Base-by-base conservation (phyloP, 2,329 filamentous ascomycete genomes). In the Coniochaeta prunicola region DNA sequence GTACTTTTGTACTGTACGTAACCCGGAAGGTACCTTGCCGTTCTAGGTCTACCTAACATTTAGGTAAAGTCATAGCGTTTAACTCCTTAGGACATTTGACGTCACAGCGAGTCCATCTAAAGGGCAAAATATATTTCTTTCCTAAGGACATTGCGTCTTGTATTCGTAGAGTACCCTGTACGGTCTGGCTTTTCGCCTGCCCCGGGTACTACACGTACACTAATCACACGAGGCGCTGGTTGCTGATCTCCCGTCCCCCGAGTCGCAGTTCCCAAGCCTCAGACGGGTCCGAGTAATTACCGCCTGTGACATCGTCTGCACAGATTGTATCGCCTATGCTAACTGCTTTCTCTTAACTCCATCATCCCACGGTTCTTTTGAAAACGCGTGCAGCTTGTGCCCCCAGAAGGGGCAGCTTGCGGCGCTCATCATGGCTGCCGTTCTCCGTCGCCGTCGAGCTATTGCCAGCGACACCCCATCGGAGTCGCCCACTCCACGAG, bases 401-500 rank as follows among this genome's bases (percentile, higher is more conserved):
- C 30, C 53, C 53, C 33, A 40, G 12, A 33, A 6, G 34, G 54
- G 36, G 54, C 33, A 26, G n/a, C 8, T 13, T 26, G 12, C 31
- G 45, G 59, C 59, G 59, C 61, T 24, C 59, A 42, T 3, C 38
- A 70, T 70, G 68, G 65, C 64, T 28, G 66, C 59, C 34, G 65
- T 64, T 12, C 62, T 70, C 19, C 68, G 68, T 33, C 67, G 68
- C 30, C 66, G 68, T 26, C 30, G 53, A 21, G 53, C 33, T 17
- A 24, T 28, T n/a, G 31, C 53, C 30, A 50, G 62, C 60, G 31
- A 69, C 33, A 60, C 64, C 8, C 59, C 65, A 19, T 68, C 70
- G 45, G 70, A 72, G 34, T 62, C 69, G 17, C 62, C 68, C 10
- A 68, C 70, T 3, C 64, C 67, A 9, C 69, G 67, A 61, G 72